phyloP scores from a whole-genome alignment of 305 asterid species.

The Fraxinus baroniana region DNA sequence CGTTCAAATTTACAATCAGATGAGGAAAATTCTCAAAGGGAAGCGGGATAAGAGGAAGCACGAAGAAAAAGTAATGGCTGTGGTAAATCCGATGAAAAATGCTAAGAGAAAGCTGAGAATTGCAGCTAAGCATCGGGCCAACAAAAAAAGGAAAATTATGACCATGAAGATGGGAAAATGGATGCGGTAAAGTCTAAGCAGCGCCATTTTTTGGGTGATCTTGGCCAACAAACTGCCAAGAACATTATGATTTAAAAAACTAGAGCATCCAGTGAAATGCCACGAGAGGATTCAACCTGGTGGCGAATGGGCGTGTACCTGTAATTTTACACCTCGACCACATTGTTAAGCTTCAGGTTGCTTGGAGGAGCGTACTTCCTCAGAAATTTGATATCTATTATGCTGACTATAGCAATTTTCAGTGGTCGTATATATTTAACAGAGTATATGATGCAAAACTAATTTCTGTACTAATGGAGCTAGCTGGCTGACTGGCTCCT shows the following conservation, averaged over 20 bases:
- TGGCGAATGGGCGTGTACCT: neutral
- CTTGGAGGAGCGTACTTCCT: neutral
- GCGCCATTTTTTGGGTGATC: neutral
- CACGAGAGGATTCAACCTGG: neutral
- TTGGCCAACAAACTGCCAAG: neutral
- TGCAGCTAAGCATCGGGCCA: constrained; percentile 70
- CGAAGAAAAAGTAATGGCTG: constrained; percentile 80
- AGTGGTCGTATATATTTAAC: neutral
- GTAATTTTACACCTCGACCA: neutral
- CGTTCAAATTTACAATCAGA: constrained; percentile 60
- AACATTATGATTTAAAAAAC: neutral
- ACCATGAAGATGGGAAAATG: constrained; percentile 80
- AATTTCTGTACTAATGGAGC: neutral
- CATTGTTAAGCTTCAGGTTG: neutral
- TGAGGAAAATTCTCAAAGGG: constrained; percentile 60
- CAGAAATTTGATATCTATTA: neutral
- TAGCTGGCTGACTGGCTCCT: neutral
- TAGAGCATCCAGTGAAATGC: neutral
- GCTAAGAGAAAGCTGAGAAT: constrained; percentile 88
- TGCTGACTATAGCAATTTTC: neutral
- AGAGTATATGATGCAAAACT: neutral
- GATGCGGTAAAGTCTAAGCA: constrained; percentile 32
- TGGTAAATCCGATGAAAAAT: constrained; percentile 71
- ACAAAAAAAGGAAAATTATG: constrained; percentile 82
- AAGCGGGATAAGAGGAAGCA: constrained; percentile 90